Percentiles rank a stretch among this genome's conserved stretches.
Conservation (phyloP, 805 yeast genomes). For the Millerozyma acaciae region DNA sequence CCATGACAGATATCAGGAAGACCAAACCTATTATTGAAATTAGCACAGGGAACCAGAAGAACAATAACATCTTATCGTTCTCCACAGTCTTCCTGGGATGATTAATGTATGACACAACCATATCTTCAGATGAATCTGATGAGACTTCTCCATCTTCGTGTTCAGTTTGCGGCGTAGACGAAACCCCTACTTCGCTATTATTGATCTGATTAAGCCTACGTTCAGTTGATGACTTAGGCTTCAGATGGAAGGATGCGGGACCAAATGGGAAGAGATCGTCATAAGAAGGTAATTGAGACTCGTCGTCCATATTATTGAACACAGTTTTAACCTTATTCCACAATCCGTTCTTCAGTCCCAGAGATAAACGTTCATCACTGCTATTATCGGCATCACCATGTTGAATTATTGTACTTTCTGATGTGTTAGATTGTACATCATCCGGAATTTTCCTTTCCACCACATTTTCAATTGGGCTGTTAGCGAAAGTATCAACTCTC, state of each 20-base stretch:
- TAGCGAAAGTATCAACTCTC: slow-evolving; percentile 1
- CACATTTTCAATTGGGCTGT: slow-evolving; percentile 1
- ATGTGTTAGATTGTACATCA: slow-evolving; percentile 2
- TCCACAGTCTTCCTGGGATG: slow-evolving; percentile 46
- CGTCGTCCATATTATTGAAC: slow-evolving; percentile 31
- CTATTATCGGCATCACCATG: not conserved
- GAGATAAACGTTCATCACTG: slow-evolving; percentile 2
- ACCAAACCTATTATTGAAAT: slow-evolving; percentile 51
- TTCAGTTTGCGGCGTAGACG: slow-evolving; percentile 2
- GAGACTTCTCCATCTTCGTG: slow-evolving; percentile 31
- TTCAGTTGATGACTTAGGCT: slow-evolving; percentile 34
- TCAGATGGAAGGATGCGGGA: slow-evolving; percentile 18
- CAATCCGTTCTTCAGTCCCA: slow-evolving; percentile 17
- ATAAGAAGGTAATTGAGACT: slow-evolving; percentile 55
- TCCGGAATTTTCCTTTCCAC: not conserved
- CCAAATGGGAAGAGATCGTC: slow-evolving; percentile 71
- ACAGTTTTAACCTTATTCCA: slow-evolving; percentile 45
- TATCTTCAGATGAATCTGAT: slow-evolving; percentile 42
- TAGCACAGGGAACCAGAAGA: slow-evolving; percentile 86
- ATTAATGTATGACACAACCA: slow-evolving; percentile 39
- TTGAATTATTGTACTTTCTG: slow-evolving; percentile 4
- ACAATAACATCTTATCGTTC: slow-evolving; percentile 79
- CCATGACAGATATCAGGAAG: slow-evolving; percentile 40
- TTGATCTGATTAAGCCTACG: slow-evolving; percentile 23
- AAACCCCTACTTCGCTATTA: slow-evolving; percentile 2